Base-by-base conservation (phyloP, 768 basidiomycete genomes). In the Amanita pseudoporphyria region DNA sequence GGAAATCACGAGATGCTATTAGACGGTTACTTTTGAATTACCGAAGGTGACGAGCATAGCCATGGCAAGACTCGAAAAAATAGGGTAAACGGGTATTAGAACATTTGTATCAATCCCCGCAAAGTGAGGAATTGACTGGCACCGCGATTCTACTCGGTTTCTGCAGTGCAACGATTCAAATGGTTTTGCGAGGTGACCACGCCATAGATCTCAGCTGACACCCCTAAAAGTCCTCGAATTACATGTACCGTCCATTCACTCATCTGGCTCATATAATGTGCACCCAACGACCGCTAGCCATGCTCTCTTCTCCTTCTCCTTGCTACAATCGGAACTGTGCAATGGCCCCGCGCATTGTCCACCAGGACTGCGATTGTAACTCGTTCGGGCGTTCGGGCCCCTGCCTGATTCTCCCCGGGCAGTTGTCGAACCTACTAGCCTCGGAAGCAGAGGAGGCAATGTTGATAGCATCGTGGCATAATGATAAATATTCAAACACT, bases 401-500 rank as follows among this genome's bases (percentile, higher is more conserved):
- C 26, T 41, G 26, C 16, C 39, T 28, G 31, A 16, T 3, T 36
- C 37, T 22, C 18, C 14, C 31, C 45, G 12, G 10, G 7, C 21
- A 13, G 41, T 45, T 18, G 43, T 45, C 14, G 44, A 45, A 26
- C 51, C 45, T 30, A 18, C 13, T 5, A 52, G 38, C n/a, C 50
- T 21, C 28, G 51, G 44, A 28, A 52, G 44, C 12, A 52, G 24
- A 18, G 42, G 33, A 13, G 51, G 51, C 16, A 52, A 35, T 6
- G 51, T 52, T 14, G 42, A 24, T 14, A 30, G 24, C n/a, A 36
- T 38, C 13, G 37, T 16, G 24, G 81, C 81, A 51, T 74, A 83
- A 26, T 57, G 60, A 53, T 69, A 72, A 28, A 85, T 71, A 6
- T 72, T 73, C 54, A 74, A 65, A 18, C 73, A 73, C 56, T 85